Evolutionary conservation across 164 flowering plant species (phyloP).

Genomic region (Magnolia kwangsiensis): DNA sequence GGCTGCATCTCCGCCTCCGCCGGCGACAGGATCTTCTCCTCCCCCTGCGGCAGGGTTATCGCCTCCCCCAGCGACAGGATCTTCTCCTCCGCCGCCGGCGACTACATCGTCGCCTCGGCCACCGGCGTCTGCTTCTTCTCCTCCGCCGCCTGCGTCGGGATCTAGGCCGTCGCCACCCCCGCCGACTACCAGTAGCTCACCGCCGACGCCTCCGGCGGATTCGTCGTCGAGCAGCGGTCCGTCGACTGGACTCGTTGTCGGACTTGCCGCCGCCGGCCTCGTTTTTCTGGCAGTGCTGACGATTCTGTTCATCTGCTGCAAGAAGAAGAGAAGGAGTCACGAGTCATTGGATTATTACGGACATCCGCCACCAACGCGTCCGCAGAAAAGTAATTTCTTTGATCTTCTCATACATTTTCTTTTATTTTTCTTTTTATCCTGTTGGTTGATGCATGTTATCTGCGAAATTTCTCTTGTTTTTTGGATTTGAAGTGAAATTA

Average conservation of each 20-base stretch:
- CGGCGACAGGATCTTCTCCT: constrained; percentile 17
- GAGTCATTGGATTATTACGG: constrained; percentile 30
- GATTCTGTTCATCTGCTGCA: constrained; percentile 42
- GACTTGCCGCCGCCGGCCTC: constrained; percentile 60
- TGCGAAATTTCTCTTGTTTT: neutral
- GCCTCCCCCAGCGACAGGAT: constrained; percentile 7
- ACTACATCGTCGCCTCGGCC: constrained; percentile 20
- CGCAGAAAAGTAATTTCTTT: constrained; percentile 37
- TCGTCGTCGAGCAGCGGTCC: constrained; percentile 6
- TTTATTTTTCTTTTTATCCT: neutral
- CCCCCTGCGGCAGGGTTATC: constrained; percentile 14
- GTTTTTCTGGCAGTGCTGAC: constrained; percentile 33
- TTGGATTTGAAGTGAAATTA: neutral
- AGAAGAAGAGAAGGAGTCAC: constrained; percentile 48
- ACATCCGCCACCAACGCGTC: constrained; percentile 32
- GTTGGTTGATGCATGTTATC: neutral
- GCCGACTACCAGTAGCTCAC: constrained; percentile 9
- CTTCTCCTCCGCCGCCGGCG: constrained; percentile 5
- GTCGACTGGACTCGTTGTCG: constrained; percentile 52
- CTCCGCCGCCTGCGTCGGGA: constrained; percentile 2
- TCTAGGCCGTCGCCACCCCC: constrained; percentile 19
- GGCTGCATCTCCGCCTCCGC: constrained; percentile 17
- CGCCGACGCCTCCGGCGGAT: constrained; percentile 10
- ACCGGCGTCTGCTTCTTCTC: constrained; percentile 14
- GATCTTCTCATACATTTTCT: neutral